Conservation (phyloP, 75 land plant species). For the Sequoiadendron giganteum region DNA sequence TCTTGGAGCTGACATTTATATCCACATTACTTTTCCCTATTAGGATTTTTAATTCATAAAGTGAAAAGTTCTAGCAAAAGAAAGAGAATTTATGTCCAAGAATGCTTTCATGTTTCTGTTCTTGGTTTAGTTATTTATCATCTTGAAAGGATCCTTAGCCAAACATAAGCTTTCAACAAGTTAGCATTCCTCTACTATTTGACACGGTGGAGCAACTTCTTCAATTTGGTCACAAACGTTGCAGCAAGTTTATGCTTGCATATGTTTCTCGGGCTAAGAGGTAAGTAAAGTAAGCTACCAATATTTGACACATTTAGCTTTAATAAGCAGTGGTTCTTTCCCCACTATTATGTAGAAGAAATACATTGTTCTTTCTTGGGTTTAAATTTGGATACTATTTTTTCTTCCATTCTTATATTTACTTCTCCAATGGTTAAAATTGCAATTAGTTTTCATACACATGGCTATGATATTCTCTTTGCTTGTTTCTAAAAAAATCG, state of each 20-base stretch:
- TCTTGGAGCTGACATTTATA: constrained; percentile 97
- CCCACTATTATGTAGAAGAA: background rate
- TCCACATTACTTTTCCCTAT: constrained; percentile 32
- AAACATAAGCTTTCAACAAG: constrained; percentile 74
- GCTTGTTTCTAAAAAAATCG: background rate
- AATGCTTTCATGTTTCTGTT: background rate
- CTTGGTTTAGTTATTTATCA: constrained; percentile 4
- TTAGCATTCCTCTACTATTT: constrained; percentile 64
- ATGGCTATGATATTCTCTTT: background rate
- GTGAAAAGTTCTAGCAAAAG: background rate
- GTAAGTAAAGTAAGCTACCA: constrained; percentile 28
- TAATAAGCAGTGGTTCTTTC: background rate
- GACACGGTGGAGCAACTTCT: constrained; percentile 63
- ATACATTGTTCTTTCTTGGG: background rate
- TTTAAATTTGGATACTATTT: background rate
- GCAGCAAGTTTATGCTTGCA: constrained; percentile 76
- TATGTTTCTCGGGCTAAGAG: constrained; percentile 88
- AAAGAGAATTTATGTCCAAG: background rate
- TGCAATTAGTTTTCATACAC: background rate
- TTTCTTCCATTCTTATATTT: background rate
- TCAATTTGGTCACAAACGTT: constrained; percentile 13
- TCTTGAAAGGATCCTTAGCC: constrained; percentile 29
- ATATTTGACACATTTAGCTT: background rate
- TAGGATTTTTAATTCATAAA: constrained; percentile 6
- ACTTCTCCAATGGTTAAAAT: background rate